These are phyloP conservation scores for Nicotiana sylvestris DNA, from an alignment of 257 asterid species.

Conservation along the genomic window DNA sequence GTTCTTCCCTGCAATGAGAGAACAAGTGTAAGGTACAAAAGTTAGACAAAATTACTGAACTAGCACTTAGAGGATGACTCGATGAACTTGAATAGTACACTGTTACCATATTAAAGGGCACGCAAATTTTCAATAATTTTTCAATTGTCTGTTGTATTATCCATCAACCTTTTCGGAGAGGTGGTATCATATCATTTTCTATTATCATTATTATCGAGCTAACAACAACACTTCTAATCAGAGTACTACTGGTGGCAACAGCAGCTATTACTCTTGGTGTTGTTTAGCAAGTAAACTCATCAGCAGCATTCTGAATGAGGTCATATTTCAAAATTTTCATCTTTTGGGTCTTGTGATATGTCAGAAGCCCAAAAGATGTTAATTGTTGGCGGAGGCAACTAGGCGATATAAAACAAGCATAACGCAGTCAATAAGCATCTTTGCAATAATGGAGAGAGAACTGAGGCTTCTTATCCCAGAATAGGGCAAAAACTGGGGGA, in stretches of 20 bases:
- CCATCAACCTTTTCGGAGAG: neutral
- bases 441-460: constrained; percentile 52
- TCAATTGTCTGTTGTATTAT: neutral
- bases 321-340: neutral
- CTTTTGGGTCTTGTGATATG: neutral
- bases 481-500: constrained; percentile 73
- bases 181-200: neutral
- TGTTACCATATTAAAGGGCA: neutral
- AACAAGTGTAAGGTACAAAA: too few relatives aligned
- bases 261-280: neutral
- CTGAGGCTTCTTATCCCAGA: constrained; percentile 93
- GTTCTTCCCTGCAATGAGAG: constrained; percentile 75
- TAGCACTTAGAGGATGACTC: neutral
- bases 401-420: neutral
- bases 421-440: neutral
- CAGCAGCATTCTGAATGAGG: neutral
- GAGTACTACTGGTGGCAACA: neutral
- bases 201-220: neutral
- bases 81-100: neutral
- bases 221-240: too few relatives aligned
- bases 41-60: neutral
- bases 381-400: neutral
- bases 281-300: neutral
- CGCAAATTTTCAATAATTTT: too few relatives aligned
- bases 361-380: neutral